A percentile compares a stretch with the other conserved stretches of the same genome.
Conservation (phyloP, 805 yeast genomes). For the Saccharomyces jurei region DNA sequence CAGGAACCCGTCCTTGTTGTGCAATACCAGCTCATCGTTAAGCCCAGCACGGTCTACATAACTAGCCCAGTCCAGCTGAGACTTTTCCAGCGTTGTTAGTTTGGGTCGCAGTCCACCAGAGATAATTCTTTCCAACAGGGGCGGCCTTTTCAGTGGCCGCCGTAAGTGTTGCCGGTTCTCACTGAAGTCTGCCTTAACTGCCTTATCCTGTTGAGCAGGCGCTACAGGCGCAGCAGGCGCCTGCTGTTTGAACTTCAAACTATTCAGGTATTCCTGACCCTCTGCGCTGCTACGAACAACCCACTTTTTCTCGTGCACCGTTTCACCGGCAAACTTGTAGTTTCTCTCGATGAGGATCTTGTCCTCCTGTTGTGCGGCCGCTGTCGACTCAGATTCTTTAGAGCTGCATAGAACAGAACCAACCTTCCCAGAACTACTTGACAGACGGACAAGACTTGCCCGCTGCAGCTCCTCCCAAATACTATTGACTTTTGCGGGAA, state of each 20-base stretch:
- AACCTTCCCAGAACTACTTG: slow-evolving; percentile 12
- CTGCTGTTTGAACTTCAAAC: slow-evolving; percentile 37
- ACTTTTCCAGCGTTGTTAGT: slow-evolving; percentile 85
- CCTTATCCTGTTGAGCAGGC: slow-evolving; percentile 3
- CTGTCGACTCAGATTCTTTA: slow-evolving; percentile 5
- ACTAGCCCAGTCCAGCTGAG: slow-evolving; percentile 89
- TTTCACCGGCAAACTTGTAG: slow-evolving; percentile 85
- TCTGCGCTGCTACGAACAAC: slow-evolving; percentile 78
- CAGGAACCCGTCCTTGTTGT: slow-evolving; percentile 84
- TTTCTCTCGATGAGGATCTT: slow-evolving; percentile 64
- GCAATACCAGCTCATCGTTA: slow-evolving; percentile 68
- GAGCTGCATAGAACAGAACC: slow-evolving; percentile 18
- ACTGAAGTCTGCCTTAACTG: slow-evolving; percentile 12
- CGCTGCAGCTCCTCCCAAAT: slow-evolving; percentile 49
- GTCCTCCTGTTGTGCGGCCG: slow-evolving; percentile 30
- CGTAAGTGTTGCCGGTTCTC: slow-evolving; percentile 31
- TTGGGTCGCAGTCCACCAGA: slow-evolving; percentile 63
- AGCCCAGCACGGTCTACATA: slow-evolving; percentile 84
- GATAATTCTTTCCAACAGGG: slow-evolving; percentile 69
- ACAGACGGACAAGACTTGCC: slow-evolving; percentile 23
- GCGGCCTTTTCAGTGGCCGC: slow-evolving; percentile 62
- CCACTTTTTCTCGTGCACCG: slow-evolving; percentile 65
- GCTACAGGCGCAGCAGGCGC: slow-evolving; percentile 2
- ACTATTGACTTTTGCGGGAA: slow-evolving; percentile 39
- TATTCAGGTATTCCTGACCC: slow-evolving; percentile 70